Percentiles rank a stretch among this genome's conserved stretches.
phyloP scores from a whole-genome alignment of 331 rosid genomes.

The Quercus tomentella region DNA sequence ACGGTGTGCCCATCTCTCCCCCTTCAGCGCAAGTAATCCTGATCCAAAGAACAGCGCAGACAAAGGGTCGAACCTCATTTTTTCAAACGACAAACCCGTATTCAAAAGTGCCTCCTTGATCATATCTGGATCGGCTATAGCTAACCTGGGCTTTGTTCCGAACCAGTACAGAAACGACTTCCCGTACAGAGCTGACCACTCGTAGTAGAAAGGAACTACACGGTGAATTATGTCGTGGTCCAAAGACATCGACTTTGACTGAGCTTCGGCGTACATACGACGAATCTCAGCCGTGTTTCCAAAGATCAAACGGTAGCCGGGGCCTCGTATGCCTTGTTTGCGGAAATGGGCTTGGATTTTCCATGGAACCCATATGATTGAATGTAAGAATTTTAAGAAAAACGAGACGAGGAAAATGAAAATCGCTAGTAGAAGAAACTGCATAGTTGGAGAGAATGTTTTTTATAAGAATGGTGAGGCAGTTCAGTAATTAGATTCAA shows the following conservation, averaged over 20 bases:
- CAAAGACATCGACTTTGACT: conserved; percentile 20
- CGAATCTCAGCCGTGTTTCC: conserved; percentile 61
- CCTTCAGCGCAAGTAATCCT: conserved; percentile 56
- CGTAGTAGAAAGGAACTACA: conserved; percentile 51
- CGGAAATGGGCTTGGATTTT: conserved; percentile 48
- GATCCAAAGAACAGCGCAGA: conserved; percentile 47
- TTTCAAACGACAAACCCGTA: conserved; percentile 30
- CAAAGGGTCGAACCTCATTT: conserved; percentile 30
- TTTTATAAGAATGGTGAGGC: not conserved
- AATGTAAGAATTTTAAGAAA: conserved; percentile 23
- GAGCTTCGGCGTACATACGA: conserved; percentile 38
- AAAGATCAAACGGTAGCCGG: conserved; percentile 51
- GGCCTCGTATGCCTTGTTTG: conserved; percentile 66
- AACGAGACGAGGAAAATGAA: not conserved
- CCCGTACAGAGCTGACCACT: conserved; percentile 64
- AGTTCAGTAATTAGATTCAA: too few relatives aligned
- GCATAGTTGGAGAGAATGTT: not conserved
- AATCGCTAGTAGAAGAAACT: not conserved
- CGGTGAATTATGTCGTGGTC: conserved; percentile 42
- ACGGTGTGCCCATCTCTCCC: conserved; percentile 52
- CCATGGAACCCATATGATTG: conserved; percentile 54
- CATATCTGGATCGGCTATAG: conserved; percentile 56
- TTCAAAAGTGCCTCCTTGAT: conserved; percentile 55
- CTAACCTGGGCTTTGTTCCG: conserved; percentile 64
- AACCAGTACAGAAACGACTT: conserved; percentile 64